Evolutionary conservation across 106 monocot genomes (phyloP).

Genomic region (Dendrobium officinale): DNA sequence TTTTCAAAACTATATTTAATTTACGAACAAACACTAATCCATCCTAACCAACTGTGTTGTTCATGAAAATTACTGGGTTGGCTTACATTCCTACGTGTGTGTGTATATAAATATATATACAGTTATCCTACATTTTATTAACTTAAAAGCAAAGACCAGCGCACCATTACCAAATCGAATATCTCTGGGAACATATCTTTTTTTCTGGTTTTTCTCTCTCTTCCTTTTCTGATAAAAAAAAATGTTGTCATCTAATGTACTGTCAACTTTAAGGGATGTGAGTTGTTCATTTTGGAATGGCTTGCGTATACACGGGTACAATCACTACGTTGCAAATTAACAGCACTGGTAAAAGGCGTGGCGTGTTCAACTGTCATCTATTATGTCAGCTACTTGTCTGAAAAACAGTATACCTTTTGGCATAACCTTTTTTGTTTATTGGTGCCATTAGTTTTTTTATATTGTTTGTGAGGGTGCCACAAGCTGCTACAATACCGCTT

Average conservation of each 20-base stretch:
- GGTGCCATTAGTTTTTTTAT: neutral
- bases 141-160: neutral
- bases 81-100: too few relatives aligned
- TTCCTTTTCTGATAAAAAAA: neutral
- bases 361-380: neutral
- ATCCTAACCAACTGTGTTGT: neutral
- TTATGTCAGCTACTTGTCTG: neutral
- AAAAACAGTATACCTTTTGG: neutral
- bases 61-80: neutral
- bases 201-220: neutral
- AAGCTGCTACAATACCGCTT: neutral
- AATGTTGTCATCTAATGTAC: neutral
- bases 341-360: neutral
- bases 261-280: too few relatives aligned
- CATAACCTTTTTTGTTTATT: neutral
- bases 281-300: neutral
- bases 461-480: neutral
- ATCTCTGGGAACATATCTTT: neutral
- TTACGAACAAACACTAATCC: too few relatives aligned
- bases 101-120: too few relatives aligned
- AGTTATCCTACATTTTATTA: too few relatives aligned
- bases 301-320: neutral
- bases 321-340: neutral
- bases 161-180: neutral
- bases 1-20: neutral